These are phyloP conservation scores for Rhynchospora tenuis DNA, from an alignment of 176 grass and related monocot species.

Conservation along the genomic window DNA sequence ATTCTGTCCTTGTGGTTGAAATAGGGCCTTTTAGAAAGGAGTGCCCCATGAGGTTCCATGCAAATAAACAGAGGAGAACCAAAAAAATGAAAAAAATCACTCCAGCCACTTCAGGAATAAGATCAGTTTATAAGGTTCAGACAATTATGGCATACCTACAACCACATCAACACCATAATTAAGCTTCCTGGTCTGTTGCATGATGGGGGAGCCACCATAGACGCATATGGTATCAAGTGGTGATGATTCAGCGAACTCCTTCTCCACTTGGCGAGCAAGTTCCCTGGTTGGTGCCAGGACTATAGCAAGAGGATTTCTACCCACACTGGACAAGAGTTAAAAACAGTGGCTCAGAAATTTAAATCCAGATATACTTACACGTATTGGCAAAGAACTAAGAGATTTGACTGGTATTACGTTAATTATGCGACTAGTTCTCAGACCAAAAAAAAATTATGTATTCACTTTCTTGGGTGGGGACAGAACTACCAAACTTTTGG, in stretches of 20 bases:
- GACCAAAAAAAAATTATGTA: background rate
- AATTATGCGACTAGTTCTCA: background rate
- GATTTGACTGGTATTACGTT: background rate
- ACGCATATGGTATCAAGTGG: constrained; percentile 76
- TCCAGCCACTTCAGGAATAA: background rate
- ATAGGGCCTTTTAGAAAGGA: background rate
- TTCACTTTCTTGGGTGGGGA: background rate
- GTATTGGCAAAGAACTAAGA: background rate
- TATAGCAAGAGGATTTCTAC: constrained; percentile 82
- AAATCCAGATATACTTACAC: background rate
- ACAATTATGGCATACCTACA: constrained; percentile 46
- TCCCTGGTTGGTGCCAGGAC: constrained; percentile 91
- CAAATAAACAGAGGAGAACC: background rate
- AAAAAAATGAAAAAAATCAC: background rate
- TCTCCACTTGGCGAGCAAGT: constrained; percentile 93
- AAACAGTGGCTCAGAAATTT: background rate
- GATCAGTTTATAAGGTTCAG: background rate
- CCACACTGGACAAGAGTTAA: constrained; percentile 30
- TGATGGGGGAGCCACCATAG: constrained; percentile 87
- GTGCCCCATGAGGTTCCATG: background rate
- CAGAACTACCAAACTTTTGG: background rate
- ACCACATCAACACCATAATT: constrained; percentile 87
- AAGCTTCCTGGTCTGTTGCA: constrained; percentile 80
- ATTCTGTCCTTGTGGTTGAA: background rate
- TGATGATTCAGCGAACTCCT: constrained; percentile 89